Conservation (phyloP, 108 stramenopile species). For the Fistulifera solaris region DNA sequence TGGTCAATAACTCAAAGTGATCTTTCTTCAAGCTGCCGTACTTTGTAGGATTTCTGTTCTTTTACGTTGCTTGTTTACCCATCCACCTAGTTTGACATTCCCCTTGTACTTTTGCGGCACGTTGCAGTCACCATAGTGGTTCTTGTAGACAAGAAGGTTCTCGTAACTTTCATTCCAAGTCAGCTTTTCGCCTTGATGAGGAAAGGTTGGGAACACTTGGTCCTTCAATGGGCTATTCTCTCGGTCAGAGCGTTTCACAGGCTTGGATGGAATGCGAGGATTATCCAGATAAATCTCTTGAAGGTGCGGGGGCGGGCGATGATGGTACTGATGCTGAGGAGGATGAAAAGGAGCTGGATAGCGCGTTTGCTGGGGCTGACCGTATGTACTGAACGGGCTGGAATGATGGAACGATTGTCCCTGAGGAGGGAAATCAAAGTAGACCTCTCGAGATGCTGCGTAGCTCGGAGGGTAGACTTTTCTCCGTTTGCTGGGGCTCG, state of each 20-base stretch:
- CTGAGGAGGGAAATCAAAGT: too few species aligned
- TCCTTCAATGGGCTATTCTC: too few species aligned
- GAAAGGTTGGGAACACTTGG: background rate
- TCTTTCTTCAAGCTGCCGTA: slow-evolving; percentile 5
- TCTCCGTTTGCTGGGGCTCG: too few species aligned
- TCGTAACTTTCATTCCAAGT: background rate
- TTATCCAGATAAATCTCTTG: background rate
- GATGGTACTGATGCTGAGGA: background rate
- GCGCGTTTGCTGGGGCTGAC: too few species aligned
- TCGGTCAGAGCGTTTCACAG: too few species aligned
- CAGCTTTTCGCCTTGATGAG: slow-evolving; percentile 2
- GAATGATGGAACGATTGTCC: too few species aligned
- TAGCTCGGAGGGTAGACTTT: too few species aligned
- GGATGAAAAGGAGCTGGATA: background rate
- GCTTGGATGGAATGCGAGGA: too few species aligned
- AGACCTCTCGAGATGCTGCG: too few species aligned
- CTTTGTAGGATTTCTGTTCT: slow-evolving; percentile 8
- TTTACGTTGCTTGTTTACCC: slow-evolving; percentile 11
- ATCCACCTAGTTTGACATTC: slow-evolving; percentile 6
- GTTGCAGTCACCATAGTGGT: slow-evolving; percentile 2
- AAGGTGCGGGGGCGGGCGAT: background rate
- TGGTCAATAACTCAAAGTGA: background rate
- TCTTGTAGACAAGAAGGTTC: background rate
- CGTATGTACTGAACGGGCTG: too few species aligned
- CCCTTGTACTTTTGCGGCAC: slow-evolving; percentile 11